Evolutionary conservation across 2,329 filamentous ascomycete genomes (phyloP).

Genomic region (Plectosphaerella plurivora): DNA sequence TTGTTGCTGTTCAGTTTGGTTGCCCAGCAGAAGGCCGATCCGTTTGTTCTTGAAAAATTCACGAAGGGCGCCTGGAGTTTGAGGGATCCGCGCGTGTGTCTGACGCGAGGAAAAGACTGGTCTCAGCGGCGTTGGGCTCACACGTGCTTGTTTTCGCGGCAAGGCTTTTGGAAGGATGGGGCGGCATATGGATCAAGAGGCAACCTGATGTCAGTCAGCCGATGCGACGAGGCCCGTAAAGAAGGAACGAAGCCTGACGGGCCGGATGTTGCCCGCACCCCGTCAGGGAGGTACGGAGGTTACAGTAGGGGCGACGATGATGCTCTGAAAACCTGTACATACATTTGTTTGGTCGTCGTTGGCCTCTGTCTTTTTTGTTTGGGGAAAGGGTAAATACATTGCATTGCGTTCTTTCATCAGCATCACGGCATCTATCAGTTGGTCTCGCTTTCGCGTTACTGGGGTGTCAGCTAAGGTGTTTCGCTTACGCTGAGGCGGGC

Average conservation of each 20-base stretch:
- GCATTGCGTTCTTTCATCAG: conserved; percentile 9
- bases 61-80: conserved; percentile 36
- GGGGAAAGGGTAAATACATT: conserved; percentile 22
- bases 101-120: conserved; percentile 27
- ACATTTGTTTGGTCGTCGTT: conserved; percentile 18
- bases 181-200: no score
- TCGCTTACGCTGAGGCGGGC: no score
- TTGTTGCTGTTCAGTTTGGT: conserved; percentile 14
- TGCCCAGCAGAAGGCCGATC: background rate
- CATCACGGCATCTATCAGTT: no score
- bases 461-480: no score
- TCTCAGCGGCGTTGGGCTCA: conserved; percentile 13
- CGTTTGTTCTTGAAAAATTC: conserved; percentile 16
- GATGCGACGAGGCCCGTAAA: no score
- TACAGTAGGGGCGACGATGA: background rate
- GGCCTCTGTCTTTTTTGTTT: conserved; percentile 23
- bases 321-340: conserved; percentile 35
- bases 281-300: no score
- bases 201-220: no score
- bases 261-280: no score
- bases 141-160: no score
- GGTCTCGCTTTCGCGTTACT: no score
- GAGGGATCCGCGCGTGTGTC: conserved; percentile 1
- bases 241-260: no score
- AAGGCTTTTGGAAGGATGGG: no score